Percentiles rank a stretch among this genome's conserved stretches.
Evolutionary conservation across 202 grass and related monocot genomes (phyloP).

Genomic region (Schoenoplectus tabernaemontani): DNA sequence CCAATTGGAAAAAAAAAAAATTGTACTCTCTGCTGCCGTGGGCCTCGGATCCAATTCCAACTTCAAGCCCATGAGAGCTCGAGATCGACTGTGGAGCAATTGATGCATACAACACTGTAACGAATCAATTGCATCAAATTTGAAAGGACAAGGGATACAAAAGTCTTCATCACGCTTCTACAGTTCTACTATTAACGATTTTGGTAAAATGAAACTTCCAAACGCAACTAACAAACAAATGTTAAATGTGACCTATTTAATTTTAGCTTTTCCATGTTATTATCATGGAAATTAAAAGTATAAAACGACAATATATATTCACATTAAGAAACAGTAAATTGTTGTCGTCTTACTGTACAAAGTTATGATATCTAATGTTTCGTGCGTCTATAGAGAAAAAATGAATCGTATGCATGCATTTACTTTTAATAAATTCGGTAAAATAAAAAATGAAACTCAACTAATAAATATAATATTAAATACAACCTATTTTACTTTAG

Average conservation of each 20-base stretch:
- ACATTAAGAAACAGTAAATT: background rate
- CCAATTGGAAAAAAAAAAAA: background rate
- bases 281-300: background rate
- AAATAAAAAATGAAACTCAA: no score
- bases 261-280: background rate
- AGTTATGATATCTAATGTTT: background rate
- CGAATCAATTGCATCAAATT: background rate
- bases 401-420: no score
- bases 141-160: background rate
- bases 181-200: background rate
- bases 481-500: no score
- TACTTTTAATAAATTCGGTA: no score
- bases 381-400: background rate
- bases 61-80: background rate
- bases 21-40: background rate
- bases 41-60: background rate
- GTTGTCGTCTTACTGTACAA: background rate
- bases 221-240: background rate
- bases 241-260: background rate
- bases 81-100: background rate
- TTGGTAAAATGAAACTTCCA: background rate
- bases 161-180: background rate
- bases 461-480: no score
- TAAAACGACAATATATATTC: background rate
- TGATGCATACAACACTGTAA: background rate